Evolutionary conservation across 208 protist species (phyloP).

Genomic region (Leishmania lainsoni): DNA sequence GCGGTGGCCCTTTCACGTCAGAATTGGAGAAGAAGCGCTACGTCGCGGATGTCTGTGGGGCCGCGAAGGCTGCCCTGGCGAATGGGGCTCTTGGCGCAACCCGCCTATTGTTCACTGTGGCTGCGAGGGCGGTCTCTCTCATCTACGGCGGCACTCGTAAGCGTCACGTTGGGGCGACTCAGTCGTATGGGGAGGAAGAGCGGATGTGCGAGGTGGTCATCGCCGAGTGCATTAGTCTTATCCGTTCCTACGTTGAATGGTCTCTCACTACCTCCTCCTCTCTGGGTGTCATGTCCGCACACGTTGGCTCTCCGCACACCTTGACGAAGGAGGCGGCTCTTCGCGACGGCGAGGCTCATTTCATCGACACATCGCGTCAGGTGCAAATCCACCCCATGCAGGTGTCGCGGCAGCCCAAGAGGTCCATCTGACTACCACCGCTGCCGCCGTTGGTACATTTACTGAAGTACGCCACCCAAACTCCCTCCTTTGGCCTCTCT

Average conservation of each 20-base stretch:
- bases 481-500: background rate
- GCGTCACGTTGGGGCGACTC: background rate
- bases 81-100: slow-evolving; percentile 61
- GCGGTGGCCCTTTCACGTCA: background rate
- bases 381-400: slow-evolving; percentile 69
- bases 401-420: slow-evolving; percentile 28
- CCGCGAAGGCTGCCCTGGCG: slow-evolving; percentile 49
- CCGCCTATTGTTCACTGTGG: slow-evolving; percentile 52
- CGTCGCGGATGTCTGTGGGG: slow-evolving; percentile 42
- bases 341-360: slow-evolving; percentile 57
- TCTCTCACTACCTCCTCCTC: slow-evolving; percentile 52
- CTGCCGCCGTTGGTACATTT: background rate
- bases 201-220: slow-evolving; percentile 29
- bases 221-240: slow-evolving; percentile 37
- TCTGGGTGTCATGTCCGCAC: slow-evolving; percentile 69
- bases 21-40: slow-evolving; percentile 43
- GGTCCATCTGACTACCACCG: slow-evolving; percentile 3
- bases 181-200: slow-evolving; percentile 14
- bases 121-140: slow-evolving; percentile 43
- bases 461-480: background rate
- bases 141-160: slow-evolving; percentile 37
- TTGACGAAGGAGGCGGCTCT: slow-evolving; percentile 78
- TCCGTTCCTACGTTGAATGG: slow-evolving; percentile 69
- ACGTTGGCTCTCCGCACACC: slow-evolving; percentile 51
- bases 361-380: slow-evolving; percentile 60